Percentiles rank a stretch among this genome's conserved stretches.
Conservation (phyloP, 495 filamentous ascomycete species). For the Talaromyces thailandensis region DNA sequence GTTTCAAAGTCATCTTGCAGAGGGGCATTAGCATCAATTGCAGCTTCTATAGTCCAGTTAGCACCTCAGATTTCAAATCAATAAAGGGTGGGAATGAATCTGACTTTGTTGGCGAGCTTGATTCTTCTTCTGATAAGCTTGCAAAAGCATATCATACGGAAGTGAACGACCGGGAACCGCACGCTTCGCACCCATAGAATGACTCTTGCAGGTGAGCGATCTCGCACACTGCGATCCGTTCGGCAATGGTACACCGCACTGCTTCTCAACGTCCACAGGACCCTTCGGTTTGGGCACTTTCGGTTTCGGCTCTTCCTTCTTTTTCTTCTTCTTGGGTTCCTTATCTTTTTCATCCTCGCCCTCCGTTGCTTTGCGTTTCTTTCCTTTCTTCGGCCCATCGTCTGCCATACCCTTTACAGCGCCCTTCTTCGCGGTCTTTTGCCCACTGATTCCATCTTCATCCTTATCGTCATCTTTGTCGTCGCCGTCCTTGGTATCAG, state of each 20-base stretch:
- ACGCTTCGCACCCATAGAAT: slow-evolving; percentile 93
- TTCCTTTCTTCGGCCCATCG: slow-evolving; percentile 61
- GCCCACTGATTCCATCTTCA: slow-evolving; percentile 33
- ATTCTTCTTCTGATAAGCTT: slow-evolving; percentile 97
- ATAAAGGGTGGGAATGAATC: background rate
- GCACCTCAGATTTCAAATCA: background rate
- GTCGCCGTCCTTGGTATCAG: slow-evolving; percentile 49
- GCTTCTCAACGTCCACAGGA: slow-evolving; percentile 93
- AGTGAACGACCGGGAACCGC: slow-evolving; percentile 81
- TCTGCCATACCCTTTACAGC: slow-evolving; percentile 54
- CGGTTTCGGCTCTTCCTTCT: slow-evolving; percentile 83
- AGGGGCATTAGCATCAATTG: slow-evolving; percentile 90
- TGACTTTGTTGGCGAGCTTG: slow-evolving; percentile 91
- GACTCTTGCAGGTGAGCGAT: slow-evolving; percentile 91
- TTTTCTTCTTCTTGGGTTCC: slow-evolving; percentile 84
- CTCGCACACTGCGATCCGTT: slow-evolving; percentile 84
- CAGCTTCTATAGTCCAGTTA: slow-evolving; percentile 54
- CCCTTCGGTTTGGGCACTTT: slow-evolving; percentile 86
- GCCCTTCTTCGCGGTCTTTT: slow-evolving; percentile 65
- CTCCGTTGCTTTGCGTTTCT: slow-evolving; percentile 84
- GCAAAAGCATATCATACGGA: slow-evolving; percentile 90
- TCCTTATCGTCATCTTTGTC: slow-evolving; percentile 39
- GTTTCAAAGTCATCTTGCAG: slow-evolving; percentile 74
- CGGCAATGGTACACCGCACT: slow-evolving; percentile 85
- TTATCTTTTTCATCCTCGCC: slow-evolving; percentile 57